These are phyloP conservation scores for Alternaria angustiovoidea DNA, from an alignment of 2,329 filamentous ascomycete genomes.

Conservation along the genomic window DNA sequence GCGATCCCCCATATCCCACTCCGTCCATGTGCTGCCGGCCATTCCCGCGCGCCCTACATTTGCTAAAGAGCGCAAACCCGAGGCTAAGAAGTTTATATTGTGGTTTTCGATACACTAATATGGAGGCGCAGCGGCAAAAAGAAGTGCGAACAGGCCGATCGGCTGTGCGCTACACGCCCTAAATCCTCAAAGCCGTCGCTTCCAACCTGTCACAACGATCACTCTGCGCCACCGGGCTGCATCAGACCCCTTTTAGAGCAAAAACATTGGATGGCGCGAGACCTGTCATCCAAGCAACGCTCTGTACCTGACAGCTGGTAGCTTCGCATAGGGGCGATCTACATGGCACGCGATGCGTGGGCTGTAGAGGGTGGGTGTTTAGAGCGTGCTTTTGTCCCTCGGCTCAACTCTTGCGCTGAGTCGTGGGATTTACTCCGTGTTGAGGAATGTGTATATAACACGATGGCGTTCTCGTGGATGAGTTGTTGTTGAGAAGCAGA, in stretches of 20 bases:
- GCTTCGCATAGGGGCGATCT: neutral
- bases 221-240: neutral
- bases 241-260: neutral
- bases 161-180: neutral
- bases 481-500: neutral
- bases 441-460: neutral
- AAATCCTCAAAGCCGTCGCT: neutral
- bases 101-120: constrained; percentile 4
- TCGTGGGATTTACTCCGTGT: neutral
- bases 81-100: constrained; percentile 1
- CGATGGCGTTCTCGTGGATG: neutral
- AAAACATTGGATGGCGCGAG: neutral
- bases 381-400: neutral
- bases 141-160: neutral
- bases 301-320: neutral
- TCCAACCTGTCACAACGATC: neutral
- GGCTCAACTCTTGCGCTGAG: neutral
- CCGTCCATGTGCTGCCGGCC: neutral
- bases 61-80: neutral
- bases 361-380: neutral
- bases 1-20: neutral
- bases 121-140: neutral
- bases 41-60: neutral
- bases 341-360: neutral
- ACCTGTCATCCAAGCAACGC: neutral